Evolutionary conservation across 2,329 filamentous ascomycete species (phyloP), one percentile per base, ranked within the genome.

Genomic region (Diaporthe citriasiana): DNA sequence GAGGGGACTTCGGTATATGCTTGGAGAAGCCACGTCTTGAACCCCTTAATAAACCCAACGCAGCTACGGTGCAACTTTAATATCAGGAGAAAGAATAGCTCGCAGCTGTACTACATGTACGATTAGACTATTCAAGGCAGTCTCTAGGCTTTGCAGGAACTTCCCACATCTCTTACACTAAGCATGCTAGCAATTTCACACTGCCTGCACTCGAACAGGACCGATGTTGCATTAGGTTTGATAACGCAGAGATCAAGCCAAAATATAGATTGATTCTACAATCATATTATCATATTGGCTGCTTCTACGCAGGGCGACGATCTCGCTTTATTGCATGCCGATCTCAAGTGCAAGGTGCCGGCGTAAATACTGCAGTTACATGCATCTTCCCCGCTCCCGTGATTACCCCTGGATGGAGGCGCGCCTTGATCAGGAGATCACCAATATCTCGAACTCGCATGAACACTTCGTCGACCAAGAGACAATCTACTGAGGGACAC

Each of bases 341-440:
- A 66, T 66, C 63, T 66, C 40, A 51, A 4, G 22, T 51, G 30
- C 4, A 51, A 38, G 25, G 30, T 38, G 30, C 60, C 30, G 60
- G 25, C 22, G 35, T n/a, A n/a, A n/a, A 47, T 25, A 45, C 45
- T 65, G 60, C 63, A 66, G 45, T 66, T 51, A 35, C 45, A 66
- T 51, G 45, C 63, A 51, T n/a, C 30, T 66, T 66, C 63, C 63
- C 63, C 63, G 63, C 63, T 66, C 45, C 13, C 13, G n/a, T 66
- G 63, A 66, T 66, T 51, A 38, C 45, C n/a, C n/a, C 45, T 63
- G 22, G 25, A 51, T 51, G 63, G 35, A 22, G n/a, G n/a, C 10
- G 15, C 25, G 27, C 45, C 45, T 25, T 15, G 33, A 22, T 40
- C 15, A 40, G 10, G 40, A 66, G 19, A 51, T 25, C 27, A 35